Evolutionary conservation across 2,329 filamentous ascomycete genomes (phyloP), one percentile per base, ranked within the genome.

Genomic region (Fusarium sublunatum): DNA sequence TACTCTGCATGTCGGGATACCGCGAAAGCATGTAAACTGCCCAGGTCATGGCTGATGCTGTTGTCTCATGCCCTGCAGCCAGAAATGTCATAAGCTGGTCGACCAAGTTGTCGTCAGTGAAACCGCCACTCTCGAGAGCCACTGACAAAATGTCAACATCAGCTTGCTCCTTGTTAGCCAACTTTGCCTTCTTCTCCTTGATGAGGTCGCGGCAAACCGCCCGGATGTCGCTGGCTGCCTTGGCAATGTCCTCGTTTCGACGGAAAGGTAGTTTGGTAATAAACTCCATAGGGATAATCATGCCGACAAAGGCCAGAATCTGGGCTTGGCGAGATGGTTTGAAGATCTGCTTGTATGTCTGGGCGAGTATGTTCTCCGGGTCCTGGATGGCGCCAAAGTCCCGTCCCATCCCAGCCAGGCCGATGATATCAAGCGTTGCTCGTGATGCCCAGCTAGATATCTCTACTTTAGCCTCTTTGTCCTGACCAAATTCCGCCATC

Each of bases 81-180:
- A 96, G 84, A 79, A 96, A 95, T 1, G 91, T 96, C 91, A 96
- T 95, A 73, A 95, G 85, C 76, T 96, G 92, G 74, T 95, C 90
- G 32, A 92, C 86, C n/a, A 96, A 84, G 58, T 92, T 87, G 44
- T 92, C 90, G 61, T 95, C 91, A 11, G 79, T 84, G 76, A 96
- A 95, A 6, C 82, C 86, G 42, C 90, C 91, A 35, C 88, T 92
- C 72, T 89, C 85, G 43, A 96, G 80, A 13, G 92, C 92, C 0
- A 94, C 90, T 1, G 89, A 92, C 31, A 96, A 80, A 55, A 97
- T 95, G 74, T 96, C 92, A 7, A 86, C 75, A 41, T 88, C 87
- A 1, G 76, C 77, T 24, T 77, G 75, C 57, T 83, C 78, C 57
- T 83, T 81, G 58, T 78, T 77, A 32, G 74, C 77, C 40, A 81